Evolutionary conservation across 225 moss, liverwort and hornwort species (phyloP), one percentile per base, ranked within the genome.

Genomic region (Lunularia cruciata): DNA sequence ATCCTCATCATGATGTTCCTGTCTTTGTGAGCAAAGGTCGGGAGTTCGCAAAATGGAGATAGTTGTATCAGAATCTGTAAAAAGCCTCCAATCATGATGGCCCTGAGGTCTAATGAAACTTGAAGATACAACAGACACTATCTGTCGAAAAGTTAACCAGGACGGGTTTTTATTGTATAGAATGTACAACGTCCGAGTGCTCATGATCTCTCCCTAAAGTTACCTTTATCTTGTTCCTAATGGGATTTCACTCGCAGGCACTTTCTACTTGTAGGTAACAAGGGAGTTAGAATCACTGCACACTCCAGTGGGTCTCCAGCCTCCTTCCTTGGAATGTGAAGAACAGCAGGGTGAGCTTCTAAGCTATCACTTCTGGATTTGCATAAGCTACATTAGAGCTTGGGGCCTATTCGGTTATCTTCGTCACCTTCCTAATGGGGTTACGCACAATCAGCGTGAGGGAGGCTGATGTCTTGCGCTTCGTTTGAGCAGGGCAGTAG

Each of bases 311-410:
- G 28, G 18, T 67, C 67, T 67, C 67, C 67, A 67, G 67, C 67
- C 67, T 49, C 67, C 67, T 0, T 67, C 49, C 26, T 67, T 51
- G 49, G 67, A 66, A 66, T 48, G 66, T 66, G 66, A 49, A 66
- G 67, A 67, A 20, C 48, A 51, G 67, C 51, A 67, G 22, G 65
- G 15, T 47, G 33, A 47, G 47, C 40, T 60, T 65, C 31, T 46
- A 47, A 46, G 45, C 46, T 8, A 38, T 39, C 60, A 37, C 60
- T 60, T 37, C 22, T 8, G 26, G 40, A 63, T 63, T 43, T 36
- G 31, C 37, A 16, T 35, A 1, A 43, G 20, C 63, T 63, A 15
- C 45, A 8, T 28, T 43, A 20, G 23, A 31, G 56, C 38, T 22
- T n/a, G n/a, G 60, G 14, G 36, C 23, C 23, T 15, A 12, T 31